Evolutionary conservation across 768 basidiomycete genomes (phyloP).

Genomic region (Tricholoma terreum): DNA sequence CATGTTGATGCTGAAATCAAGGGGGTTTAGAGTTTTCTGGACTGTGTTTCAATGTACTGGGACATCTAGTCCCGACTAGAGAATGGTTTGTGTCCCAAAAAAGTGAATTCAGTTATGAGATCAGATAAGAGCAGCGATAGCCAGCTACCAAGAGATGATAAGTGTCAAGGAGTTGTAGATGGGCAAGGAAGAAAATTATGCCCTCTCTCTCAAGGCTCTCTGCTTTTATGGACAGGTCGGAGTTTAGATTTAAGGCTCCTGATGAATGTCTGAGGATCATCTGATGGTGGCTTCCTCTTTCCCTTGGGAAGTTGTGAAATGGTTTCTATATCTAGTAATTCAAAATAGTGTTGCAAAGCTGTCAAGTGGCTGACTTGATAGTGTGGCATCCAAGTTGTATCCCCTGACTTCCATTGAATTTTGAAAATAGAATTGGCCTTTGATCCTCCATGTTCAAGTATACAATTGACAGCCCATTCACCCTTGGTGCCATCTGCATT

Average conservation of each 20-base stretch:
- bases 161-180: no score
- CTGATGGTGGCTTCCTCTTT: neutral
- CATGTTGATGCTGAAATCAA: no score
- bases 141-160: no score
- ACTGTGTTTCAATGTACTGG: neutral
- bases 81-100: neutral
- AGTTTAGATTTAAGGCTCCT: neutral
- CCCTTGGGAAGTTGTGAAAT: neutral
- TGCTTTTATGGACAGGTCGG: neutral
- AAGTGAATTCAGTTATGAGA: no score
- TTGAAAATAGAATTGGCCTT: constrained; percentile 20
- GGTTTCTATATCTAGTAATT: constrained; percentile 21
- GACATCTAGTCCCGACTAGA: neutral
- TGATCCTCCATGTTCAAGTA: constrained; percentile 20
- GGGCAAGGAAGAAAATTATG: no score
- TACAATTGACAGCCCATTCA: constrained; percentile 27
- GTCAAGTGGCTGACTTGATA: constrained; percentile 18
- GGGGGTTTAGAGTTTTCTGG: no score
- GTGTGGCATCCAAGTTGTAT: constrained; percentile 31
- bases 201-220: no score
- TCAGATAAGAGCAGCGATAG: neutral
- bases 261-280: neutral
- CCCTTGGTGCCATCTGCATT: constrained; percentile 8
- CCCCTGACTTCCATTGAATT: constrained; percentile 28
- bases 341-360: constrained; percentile 25